These are phyloP conservation scores for Sextonia rubra DNA, from an alignment of 164 flowering plant species.

Conservation along the genomic window DNA sequence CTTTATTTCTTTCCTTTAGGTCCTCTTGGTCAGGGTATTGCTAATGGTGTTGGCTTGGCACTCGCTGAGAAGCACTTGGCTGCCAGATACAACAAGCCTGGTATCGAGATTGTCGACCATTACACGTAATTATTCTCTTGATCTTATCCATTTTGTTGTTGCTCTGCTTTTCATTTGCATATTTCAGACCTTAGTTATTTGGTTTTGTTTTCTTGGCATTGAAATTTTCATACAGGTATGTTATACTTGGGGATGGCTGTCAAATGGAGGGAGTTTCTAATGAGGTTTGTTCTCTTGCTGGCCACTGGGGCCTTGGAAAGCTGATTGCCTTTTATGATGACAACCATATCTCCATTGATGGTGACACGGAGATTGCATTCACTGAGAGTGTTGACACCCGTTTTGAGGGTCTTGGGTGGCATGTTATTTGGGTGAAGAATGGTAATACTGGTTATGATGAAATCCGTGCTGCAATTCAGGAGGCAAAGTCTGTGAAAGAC, in stretches of 20 bases:
- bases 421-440: conserved; percentile 95
- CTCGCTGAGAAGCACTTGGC: conserved; percentile 99
- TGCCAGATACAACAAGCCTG: conserved; percentile 92
- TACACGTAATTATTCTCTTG: conserved; percentile 60
- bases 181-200: not conserved
- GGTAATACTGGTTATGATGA: conserved; percentile 96
- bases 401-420: conserved; percentile 98
- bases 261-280: conserved; percentile 97
- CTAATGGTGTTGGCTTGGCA: conserved; percentile 96
- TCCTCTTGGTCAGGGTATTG: conserved; percentile 98
- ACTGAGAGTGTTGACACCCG: conserved; percentile 85
- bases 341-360: conserved; percentile 96
- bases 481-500: conserved; percentile 90
- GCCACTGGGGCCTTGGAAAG: conserved; percentile 98
- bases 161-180: not conserved
- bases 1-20: conserved; percentile 33
- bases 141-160: not conserved
- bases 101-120: conserved; percentile 81
- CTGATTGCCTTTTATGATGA: conserved; percentile 96
- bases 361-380: conserved; percentile 92
- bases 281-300: conserved; percentile 94
- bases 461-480: conserved; percentile 91
- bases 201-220: not conserved
- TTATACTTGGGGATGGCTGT: conserved; percentile 92
- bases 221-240: conserved; percentile 42